These are phyloP conservation scores for Triticum timopheevii DNA, from an alignment of 176 grass and related monocot genomes.

Conservation along the genomic window DNA sequence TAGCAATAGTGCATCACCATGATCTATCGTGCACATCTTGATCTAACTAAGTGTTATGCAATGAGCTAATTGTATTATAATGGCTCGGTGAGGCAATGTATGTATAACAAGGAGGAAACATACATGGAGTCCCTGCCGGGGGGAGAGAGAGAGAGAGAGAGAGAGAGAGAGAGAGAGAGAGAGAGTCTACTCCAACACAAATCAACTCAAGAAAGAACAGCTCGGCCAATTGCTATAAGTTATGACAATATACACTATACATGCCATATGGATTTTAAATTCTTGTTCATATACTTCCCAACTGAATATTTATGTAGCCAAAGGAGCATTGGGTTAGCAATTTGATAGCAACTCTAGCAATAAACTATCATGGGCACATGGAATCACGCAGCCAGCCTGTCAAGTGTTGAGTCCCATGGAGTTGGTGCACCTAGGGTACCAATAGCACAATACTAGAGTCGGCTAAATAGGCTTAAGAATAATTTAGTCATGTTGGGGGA, in stretches of 20 bases:
- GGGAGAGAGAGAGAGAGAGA: too few species aligned
- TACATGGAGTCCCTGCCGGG: not conserved
- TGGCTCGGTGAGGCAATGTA: not conserved
- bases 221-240: not conserved
- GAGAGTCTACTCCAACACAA: not conserved
- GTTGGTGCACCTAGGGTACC: not conserved
- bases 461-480: not conserved
- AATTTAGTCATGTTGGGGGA: not conserved
- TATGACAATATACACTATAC: slow-evolving; percentile 1
- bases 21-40: not conserved
- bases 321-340: not conserved
- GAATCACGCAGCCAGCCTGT: not conserved
- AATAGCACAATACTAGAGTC: not conserved
- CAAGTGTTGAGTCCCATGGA: not conserved
- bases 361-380: not conserved
- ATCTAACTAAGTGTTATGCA: not conserved
- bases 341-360: not conserved
- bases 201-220: slow-evolving; percentile 19
- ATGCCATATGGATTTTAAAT: not conserved
- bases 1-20: not conserved
- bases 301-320: not conserved
- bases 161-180: not conserved
- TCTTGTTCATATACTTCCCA: not conserved
- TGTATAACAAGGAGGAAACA: not conserved
- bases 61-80: not conserved